Evolutionary conservation across 768 basidiomycete genomes (phyloP).

Genomic region (Exidia glandulosa): DNA sequence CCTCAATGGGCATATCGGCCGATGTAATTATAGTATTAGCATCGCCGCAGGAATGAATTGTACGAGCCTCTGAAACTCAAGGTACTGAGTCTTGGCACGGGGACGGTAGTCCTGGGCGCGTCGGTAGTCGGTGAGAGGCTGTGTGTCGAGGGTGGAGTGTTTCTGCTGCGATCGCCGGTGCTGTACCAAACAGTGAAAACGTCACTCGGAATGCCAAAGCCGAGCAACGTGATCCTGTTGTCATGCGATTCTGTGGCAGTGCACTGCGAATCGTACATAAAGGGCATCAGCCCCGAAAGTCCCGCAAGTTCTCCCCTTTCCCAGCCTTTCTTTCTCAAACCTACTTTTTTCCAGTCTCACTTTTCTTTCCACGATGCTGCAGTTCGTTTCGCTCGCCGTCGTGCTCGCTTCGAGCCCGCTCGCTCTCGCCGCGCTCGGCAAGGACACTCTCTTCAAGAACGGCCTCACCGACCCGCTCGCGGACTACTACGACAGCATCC

Average conservation of each 20-base stretch:
- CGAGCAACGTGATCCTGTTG: too few relatives aligned
- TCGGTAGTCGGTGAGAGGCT: too few relatives aligned
- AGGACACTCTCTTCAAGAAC: constrained; percentile 1
- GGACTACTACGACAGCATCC: neutral
- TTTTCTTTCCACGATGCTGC: neutral
- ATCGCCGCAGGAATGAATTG: neutral
- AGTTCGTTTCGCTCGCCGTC: neutral
- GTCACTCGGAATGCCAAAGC: too few relatives aligned
- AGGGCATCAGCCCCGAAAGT: too few relatives aligned
- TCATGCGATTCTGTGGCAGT: too few relatives aligned
- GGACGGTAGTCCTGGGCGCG: too few relatives aligned
- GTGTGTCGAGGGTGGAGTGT: too few relatives aligned
- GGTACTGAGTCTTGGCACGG: too few relatives aligned
- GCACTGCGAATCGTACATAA: too few relatives aligned
- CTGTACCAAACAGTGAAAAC: too few relatives aligned
- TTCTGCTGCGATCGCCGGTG: too few relatives aligned
- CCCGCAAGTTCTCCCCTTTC: neutral
- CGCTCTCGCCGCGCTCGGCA: neutral
- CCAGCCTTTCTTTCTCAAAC: neutral
- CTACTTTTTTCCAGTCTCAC: neutral
- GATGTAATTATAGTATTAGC: neutral
- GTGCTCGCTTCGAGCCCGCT: neutral
- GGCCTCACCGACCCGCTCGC: neutral
- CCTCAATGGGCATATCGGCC: neutral
- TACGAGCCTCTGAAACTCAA: neutral